Evolutionary conservation across 495 filamentous ascomycete species (phyloP).

Genomic region (Aspergillus saccharolyticus): DNA sequence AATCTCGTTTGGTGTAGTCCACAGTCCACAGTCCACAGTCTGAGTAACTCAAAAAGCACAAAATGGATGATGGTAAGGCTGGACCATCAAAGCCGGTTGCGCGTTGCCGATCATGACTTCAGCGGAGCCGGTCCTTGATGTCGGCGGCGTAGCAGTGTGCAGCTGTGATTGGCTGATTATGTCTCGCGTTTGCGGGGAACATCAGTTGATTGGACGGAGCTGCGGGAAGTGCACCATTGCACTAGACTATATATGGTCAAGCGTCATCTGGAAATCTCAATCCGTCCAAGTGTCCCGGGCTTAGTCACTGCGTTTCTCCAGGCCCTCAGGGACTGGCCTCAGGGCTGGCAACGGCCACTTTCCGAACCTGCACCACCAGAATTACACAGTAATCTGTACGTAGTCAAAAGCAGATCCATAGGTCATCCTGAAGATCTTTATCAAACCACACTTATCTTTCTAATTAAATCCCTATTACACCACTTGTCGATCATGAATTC

Average conservation of each 20-base stretch:
- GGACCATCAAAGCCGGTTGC: not conserved
- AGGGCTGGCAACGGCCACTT: not conserved
- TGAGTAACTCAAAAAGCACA: no score
- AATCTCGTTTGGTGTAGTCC: no score
- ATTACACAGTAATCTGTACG: no score
- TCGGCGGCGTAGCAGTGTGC: slow-evolving; percentile 55
- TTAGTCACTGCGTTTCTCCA: no score
- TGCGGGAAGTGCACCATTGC: not conserved
- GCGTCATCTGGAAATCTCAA: not conserved
- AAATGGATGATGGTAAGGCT: not conserved
- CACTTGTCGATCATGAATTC: not conserved
- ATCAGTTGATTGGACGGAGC: not conserved
- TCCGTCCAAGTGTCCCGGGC: no score
- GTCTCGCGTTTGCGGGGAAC: slow-evolving; percentile 14
- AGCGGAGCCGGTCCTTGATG: slow-evolving; percentile 8
- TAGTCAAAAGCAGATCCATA: not conserved
- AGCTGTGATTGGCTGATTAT: slow-evolving; percentile 41
- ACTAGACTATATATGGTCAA: not conserved
- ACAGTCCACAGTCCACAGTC: no score
- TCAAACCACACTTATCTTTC: not conserved
- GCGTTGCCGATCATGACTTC: slow-evolving; percentile 4
- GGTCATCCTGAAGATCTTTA: not conserved
- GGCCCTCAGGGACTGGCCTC: no score
- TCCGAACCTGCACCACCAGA: not conserved
- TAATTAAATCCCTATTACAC: slow-evolving; percentile 11